Conservation (phyloP, 441 rosid genomes). For the Omphalea diandra region DNA sequence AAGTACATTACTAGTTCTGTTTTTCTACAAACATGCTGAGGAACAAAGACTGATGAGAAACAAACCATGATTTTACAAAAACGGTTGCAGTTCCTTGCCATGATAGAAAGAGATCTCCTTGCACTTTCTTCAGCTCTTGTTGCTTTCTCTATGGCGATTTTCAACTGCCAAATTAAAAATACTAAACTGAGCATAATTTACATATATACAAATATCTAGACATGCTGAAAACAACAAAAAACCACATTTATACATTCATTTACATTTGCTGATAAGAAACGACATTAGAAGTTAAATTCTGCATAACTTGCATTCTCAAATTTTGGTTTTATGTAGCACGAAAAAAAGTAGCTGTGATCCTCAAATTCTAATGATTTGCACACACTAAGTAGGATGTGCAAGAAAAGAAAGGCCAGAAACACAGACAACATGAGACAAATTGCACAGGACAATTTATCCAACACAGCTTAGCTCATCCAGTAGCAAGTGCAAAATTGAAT, state of each 20-base stretch:
- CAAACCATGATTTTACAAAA: constrained; percentile 92
- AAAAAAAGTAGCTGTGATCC: background rate
- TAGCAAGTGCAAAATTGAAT: background rate
- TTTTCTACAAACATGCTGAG: constrained; percentile 1
- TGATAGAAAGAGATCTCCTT: constrained; percentile 59
- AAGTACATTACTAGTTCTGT: background rate
- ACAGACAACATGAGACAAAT: background rate
- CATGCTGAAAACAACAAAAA: too few relatives aligned
- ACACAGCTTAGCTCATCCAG: background rate
- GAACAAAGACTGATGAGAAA: constrained; percentile 21
- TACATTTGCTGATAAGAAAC: too few relatives aligned
- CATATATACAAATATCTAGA: too few relatives aligned
- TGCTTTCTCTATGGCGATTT: constrained; percentile 47
- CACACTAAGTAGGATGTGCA: background rate
- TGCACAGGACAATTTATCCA: background rate
- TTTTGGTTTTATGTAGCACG: background rate
- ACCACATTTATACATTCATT: too few relatives aligned
- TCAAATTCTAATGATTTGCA: background rate
- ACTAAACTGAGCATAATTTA: background rate
- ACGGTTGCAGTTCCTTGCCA: constrained; percentile 77
- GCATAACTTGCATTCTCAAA: background rate
- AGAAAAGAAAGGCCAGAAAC: background rate
- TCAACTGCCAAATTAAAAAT: constrained; percentile 42
- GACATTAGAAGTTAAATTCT: too few relatives aligned
- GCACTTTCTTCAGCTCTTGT: constrained; percentile 63